Evolutionary conservation across 2,329 filamentous ascomycete species (phyloP).

Genomic region (Fusarium nelsonii): DNA sequence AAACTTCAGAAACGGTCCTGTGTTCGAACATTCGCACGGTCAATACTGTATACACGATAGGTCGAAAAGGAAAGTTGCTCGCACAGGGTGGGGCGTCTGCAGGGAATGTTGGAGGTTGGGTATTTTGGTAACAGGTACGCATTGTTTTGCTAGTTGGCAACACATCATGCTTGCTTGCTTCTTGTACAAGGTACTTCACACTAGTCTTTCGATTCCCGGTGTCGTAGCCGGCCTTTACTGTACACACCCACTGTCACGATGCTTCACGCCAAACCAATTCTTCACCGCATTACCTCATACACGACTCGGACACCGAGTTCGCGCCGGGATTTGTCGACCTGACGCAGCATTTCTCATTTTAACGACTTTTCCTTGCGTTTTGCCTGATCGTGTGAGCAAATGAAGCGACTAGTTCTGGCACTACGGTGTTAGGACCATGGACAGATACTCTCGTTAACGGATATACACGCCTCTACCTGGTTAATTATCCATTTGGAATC

Average conservation of each 20-base stretch:
- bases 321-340: conserved; percentile 46
- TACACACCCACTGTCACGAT: conserved; percentile 45
- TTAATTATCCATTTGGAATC: conserved; percentile 5
- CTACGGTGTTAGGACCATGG: conserved; percentile 31
- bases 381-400: conserved; percentile 41
- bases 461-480: conserved; percentile 10
- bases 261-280: conserved; percentile 47
- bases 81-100: conserved; percentile 39
- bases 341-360: conserved; percentile 43
- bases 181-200: conserved; percentile 37
- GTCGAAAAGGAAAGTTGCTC: conserved; percentile 28
- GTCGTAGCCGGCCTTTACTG: conserved; percentile 42
- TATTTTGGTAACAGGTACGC: conserved; percentile 46
- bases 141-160: conserved; percentile 23
- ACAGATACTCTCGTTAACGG: conserved; percentile 20
- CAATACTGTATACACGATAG: conserved; percentile 31
- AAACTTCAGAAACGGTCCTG: conserved; percentile 34
- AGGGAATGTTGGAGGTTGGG: conserved; percentile 44
- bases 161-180: conserved; percentile 6
- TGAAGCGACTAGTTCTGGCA: conserved; percentile 38
- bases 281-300: conserved; percentile 51
- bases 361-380: conserved; percentile 31
- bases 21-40: conserved; percentile 33
- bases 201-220: conserved; percentile 43
- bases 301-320: conserved; percentile 48